These are phyloP conservation scores for Aspergillus texensis DNA, from an alignment of 2,329 filamentous ascomycete genomes.

Conservation along the genomic window DNA sequence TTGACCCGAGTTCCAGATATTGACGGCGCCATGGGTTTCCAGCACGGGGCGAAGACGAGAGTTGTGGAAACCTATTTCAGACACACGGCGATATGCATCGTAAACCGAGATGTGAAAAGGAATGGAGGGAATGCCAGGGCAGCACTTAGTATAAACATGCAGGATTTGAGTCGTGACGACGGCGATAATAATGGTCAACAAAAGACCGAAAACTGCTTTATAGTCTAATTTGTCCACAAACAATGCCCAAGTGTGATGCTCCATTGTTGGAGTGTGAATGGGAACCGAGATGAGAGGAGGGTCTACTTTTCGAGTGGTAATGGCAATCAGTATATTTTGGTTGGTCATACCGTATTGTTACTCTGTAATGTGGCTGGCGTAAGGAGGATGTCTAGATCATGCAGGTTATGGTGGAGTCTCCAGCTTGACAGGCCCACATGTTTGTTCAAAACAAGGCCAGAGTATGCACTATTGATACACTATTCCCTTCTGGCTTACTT, in stretches of 20 bases:
- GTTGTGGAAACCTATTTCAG: conserved; percentile 22
- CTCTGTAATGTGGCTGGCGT: neutral
- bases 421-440: neutral
- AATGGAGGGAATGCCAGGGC: neutral
- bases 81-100: neutral
- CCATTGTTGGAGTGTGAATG: neutral
- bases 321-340: neutral
- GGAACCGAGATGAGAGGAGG: neutral
- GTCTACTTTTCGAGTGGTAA: neutral
- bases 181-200: neutral
- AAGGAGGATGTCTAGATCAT: neutral
- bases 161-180: neutral
- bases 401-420: neutral
- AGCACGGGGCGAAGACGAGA: conserved; percentile 27
- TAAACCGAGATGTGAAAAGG: neutral
- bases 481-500: too few relatives aligned
- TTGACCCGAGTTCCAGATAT: conserved; percentile 52
- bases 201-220: neutral
- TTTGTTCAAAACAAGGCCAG: neutral
- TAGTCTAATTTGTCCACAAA: neutral
- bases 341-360: neutral
- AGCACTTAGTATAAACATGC: neutral
- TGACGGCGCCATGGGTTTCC: conserved; percentile 46
- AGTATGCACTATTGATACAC: neutral
- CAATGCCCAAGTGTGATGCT: neutral